Conservation (phyloP, 2,329 filamentous ascomycete species). For the Canariomyces notabilis region DNA sequence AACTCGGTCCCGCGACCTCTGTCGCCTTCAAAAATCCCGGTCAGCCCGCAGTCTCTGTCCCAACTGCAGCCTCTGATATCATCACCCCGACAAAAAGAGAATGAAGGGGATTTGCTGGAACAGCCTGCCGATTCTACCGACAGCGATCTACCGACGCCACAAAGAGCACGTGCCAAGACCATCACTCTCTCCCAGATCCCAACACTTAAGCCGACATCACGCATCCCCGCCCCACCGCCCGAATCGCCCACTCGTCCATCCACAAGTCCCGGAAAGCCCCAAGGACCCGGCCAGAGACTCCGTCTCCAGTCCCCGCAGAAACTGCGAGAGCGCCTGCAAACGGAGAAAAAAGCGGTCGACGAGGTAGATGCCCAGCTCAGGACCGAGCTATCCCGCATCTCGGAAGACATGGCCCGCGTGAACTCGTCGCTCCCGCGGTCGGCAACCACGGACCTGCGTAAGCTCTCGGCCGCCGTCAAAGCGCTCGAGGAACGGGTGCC, state of each 20-base stretch:
- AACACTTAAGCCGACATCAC: constrained; percentile 41
- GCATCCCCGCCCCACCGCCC: constrained; percentile 24
- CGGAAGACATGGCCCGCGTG: constrained; percentile 67
- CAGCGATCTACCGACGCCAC: constrained; percentile 13
- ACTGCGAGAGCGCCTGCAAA: constrained; percentile 77
- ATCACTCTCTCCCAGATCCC: constrained; percentile 52
- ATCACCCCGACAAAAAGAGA: constrained; percentile 47
- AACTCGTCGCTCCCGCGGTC: constrained; percentile 37
- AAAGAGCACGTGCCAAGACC: constrained; percentile 41
- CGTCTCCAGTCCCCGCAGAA: constrained; percentile 69
- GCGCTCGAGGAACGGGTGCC: constrained; percentile 65
- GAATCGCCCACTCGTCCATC: constrained; percentile 31
- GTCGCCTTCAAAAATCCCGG: constrained; percentile 38
- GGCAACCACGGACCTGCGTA: constrained; percentile 40
- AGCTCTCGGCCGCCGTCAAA: constrained; percentile 53
- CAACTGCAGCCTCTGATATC: constrained; percentile 32
- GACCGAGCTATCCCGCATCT: constrained; percentile 73
- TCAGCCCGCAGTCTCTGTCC: constrained; percentile 40
- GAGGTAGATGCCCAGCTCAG: constrained; percentile 65
- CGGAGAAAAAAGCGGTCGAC: constrained; percentile 69
- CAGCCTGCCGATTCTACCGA: constrained; percentile 18
- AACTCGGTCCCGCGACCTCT: constrained; percentile 46
- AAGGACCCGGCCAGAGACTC: constrained; percentile 47
- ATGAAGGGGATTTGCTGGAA: constrained; percentile 28
- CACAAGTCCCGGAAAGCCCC: constrained; percentile 35